Conservation (phyloP, 805 yeast species). For the Huiozyma sinensis region DNA sequence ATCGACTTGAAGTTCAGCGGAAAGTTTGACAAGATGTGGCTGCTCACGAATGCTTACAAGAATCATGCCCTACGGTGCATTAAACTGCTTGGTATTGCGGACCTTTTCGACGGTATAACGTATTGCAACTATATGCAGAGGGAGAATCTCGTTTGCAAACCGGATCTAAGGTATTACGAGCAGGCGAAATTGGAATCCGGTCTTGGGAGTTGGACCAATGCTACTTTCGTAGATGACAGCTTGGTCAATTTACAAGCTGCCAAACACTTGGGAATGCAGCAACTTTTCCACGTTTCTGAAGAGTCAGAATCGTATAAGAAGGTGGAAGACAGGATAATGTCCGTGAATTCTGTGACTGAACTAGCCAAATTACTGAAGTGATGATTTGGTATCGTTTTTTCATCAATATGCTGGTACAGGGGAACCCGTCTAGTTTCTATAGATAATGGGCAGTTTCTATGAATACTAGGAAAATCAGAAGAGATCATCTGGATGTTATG, state of each 20-base stretch:
- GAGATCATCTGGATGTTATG: too few relatives aligned
- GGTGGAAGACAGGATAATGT: conserved; percentile 6
- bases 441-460: too few relatives aligned
- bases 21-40: conserved; percentile 67
- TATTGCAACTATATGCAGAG: conserved; percentile 64
- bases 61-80: conserved; percentile 78
- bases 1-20: conserved; percentile 30
- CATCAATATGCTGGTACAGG: too few relatives aligned
- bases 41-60: conserved; percentile 85
- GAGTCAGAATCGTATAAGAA: conserved; percentile 11
- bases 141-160: conserved; percentile 66
- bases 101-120: conserved; percentile 83
- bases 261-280: conserved; percentile 55
- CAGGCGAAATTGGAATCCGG: conserved; percentile 51
- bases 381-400: too few relatives aligned
- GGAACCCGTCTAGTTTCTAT: too few relatives aligned
- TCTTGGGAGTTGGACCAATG: conserved; percentile 31
- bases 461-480: too few relatives aligned
- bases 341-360: too few relatives aligned
- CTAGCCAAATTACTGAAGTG: too few relatives aligned
- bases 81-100: conserved; percentile 71
- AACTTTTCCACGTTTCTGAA: conserved; percentile 65
- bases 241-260: conserved; percentile 71
- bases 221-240: conserved; percentile 81
- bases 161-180: conserved; percentile 58